phyloP scores from a whole-genome alignment of 345 rosid genomes.

The Mercurialis annua region DNA sequence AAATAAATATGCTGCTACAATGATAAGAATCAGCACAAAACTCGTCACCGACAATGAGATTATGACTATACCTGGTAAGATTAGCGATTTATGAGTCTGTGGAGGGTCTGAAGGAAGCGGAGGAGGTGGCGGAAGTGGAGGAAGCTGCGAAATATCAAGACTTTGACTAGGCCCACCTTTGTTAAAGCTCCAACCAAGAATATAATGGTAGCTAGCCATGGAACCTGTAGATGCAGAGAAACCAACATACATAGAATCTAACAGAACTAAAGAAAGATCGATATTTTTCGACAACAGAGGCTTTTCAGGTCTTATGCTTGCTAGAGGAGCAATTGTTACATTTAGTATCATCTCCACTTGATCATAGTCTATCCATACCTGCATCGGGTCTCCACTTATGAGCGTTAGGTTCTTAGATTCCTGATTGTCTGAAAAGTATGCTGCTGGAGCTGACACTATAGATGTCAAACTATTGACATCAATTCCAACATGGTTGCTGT shows the following conservation, averaged over 20 bases:
- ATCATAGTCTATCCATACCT: slow-evolving; percentile 20
- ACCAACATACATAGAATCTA: slow-evolving; percentile 16
- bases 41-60: background rate
- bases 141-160: background rate
- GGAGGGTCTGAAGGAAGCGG: background rate
- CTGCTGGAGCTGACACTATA: slow-evolving; percentile 8
- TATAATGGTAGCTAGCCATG: background rate
- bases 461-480: slow-evolving; percentile 16
- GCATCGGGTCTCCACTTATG: slow-evolving; percentile 15
- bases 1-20: background rate
- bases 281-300: slow-evolving; percentile 9
- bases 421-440: slow-evolving; percentile 3
- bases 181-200: too few species aligned
- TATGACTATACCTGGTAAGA: background rate
- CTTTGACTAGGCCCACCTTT: too few species aligned
- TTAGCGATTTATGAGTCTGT: background rate
- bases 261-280: slow-evolving; percentile 4
- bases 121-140: background rate
- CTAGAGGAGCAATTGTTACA: slow-evolving; percentile 17
- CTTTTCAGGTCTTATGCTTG: slow-evolving; percentile 5
- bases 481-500: slow-evolving; percentile 19
- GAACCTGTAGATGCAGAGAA: slow-evolving; percentile 19
- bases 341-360: slow-evolving; percentile 4
- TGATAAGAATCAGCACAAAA: background rate
- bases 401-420: slow-evolving; percentile 4